Base-by-base conservation (phyloP, 116 monocot genomes). In the Dioscorea cayenensis region DNA sequence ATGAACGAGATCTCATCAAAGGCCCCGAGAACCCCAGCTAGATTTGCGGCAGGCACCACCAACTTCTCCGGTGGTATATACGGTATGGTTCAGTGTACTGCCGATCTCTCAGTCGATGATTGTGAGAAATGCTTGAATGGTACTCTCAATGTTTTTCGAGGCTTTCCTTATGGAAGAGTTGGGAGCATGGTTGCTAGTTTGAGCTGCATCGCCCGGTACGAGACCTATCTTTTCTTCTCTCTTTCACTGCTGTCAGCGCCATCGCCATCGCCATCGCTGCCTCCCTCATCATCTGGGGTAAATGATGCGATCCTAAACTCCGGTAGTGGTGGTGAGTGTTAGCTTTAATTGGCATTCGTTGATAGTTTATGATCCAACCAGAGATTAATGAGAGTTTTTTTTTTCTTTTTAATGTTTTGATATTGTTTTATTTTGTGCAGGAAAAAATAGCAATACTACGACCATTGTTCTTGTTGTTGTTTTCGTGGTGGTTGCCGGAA, bases 71-170 rank as follows among this genome's bases (percentile, higher is more conserved):
- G 43, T 43, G 12, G 7, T 43, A 43, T 43, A 43, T 43, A 83
- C 37, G 83, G 60, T 18, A 43, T 83, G 61, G 75, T 72, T 48
- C 83, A 83, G 78, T 83, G 83, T 71, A 75, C 71, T 16, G 59
- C 71, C 8, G 83, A 83, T 29, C 23, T 78, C 20, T 51, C 78
- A 0, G 14, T 14, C 6, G 67, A 28, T 9, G 5, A 12, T 4
- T 83, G 83, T 51, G 13, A 49, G 16, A 4, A 4, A 19, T 82
- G 83, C 68, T 55, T 83, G 36, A 28, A 36, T 19, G 14, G 4
- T 1, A 16, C 18, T 1, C 35, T 76, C 21, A 18, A 16, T 3
- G 9, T 19, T 18, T 20, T 79, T 17, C 72, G 63, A 5, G 11
- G 0, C 28, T 65, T 22, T 18, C 17, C 16, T 8, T 63, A 27